phyloP scores from a whole-genome alignment of 2,329 filamentous ascomycete species.

The Botryotinia narcissicola region DNA sequence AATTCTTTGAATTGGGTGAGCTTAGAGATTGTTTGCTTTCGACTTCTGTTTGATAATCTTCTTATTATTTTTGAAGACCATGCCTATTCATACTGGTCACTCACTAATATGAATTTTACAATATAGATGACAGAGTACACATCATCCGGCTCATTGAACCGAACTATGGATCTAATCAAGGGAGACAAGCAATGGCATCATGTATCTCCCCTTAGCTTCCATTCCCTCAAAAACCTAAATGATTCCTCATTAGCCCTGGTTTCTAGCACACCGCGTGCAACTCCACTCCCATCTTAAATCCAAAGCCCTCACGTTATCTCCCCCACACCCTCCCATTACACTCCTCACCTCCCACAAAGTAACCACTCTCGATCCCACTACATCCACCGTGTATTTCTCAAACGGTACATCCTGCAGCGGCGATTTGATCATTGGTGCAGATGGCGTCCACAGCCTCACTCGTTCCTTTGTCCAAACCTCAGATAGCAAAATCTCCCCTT shows the following conservation, averaged over 20 bases:
- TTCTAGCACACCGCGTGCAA: constrained; percentile 52
- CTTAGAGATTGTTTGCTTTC: background rate
- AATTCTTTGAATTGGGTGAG: background rate
- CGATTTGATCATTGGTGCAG: constrained; percentile 11
- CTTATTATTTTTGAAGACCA: background rate
- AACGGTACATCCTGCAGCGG: constrained; percentile 40
- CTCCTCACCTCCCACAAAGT: constrained; percentile 46
- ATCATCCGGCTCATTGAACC: background rate
- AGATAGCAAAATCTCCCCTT: background rate
- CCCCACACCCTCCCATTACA: constrained; percentile 40
- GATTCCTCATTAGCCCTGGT: constrained; percentile 42
- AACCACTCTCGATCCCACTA: constrained; percentile 43
- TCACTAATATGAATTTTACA: background rate
- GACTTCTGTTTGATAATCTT: background rate
- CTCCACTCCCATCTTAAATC: constrained; percentile 53
- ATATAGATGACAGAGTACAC: constrained; percentile 37
- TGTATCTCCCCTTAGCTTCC: background rate
- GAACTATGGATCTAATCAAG: constrained; percentile 32
- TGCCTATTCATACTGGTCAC: background rate
- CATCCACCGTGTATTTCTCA: constrained; percentile 45
- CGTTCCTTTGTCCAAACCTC: background rate
- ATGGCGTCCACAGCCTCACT: constrained; percentile 5
- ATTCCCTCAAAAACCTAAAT: background rate
- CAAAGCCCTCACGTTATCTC: constrained; percentile 43
- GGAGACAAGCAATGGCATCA: constrained; percentile 49